A percentile compares a stretch with the other conserved stretches of the same genome.
phyloP scores from a whole-genome alignment of 257 asterid genomes.

The Cordia subcordata region DNA sequence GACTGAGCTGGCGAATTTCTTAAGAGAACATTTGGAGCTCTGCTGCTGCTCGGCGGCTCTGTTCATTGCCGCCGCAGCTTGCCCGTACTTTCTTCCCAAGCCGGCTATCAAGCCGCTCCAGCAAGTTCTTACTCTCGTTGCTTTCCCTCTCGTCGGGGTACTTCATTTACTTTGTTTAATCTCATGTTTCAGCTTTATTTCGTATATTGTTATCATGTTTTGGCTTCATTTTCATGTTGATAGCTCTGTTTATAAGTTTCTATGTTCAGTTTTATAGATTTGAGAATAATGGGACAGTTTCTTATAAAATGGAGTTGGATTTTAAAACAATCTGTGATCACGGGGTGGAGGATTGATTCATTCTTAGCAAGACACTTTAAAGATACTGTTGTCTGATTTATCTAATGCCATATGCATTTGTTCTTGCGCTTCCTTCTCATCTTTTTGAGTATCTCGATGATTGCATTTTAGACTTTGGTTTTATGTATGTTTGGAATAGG shows the following conservation, averaged over 20 bases:
- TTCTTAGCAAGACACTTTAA: too few species aligned
- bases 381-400: too few species aligned
- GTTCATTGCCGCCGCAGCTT: constrained; percentile 66
- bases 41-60: constrained; percentile 84
- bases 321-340: not conserved
- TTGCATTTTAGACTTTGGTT: too few species aligned
- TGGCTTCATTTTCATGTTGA: not conserved
- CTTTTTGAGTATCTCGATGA: too few species aligned
- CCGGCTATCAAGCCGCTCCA: constrained; percentile 56
- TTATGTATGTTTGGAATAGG: too few species aligned
- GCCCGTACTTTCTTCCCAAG: constrained; percentile 65
- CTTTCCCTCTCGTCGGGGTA: constrained; percentile 97
- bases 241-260: not conserved
- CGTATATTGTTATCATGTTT: too few species aligned
- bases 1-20: constrained; percentile 62
- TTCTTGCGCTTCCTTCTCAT: too few species aligned
- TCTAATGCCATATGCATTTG: too few species aligned
- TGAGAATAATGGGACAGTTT: constrained; percentile 3
- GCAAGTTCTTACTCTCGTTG: constrained; percentile 50
- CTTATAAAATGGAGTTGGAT: too few species aligned
- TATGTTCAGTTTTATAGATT: not conserved
- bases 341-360: too few species aligned
- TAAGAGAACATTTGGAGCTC: constrained; percentile 79
- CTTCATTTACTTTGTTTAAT: not conserved
- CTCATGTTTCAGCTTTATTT: not conserved